phyloP scores from a whole-genome alignment of 23 red algal species.

The Pyropia haitanensis region DNA sequence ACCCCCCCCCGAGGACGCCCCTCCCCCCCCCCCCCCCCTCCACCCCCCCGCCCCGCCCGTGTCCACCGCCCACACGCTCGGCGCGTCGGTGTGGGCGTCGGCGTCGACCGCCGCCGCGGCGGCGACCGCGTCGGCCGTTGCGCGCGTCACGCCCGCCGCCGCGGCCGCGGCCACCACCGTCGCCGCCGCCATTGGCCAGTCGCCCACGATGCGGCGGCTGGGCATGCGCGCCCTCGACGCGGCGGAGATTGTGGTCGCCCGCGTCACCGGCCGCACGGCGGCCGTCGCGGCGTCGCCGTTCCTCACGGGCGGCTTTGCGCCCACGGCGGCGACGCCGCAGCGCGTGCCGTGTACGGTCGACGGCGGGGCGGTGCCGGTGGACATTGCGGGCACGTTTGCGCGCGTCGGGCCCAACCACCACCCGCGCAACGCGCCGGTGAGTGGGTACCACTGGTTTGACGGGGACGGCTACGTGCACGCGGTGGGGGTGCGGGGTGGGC shows the following conservation, averaged over 20 bases:
- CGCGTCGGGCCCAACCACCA: neutral
- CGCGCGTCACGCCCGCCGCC: too few species aligned
- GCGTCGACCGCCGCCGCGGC: too few species aligned
- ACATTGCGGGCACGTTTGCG: neutral
- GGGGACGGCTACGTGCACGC: conserved; percentile 1
- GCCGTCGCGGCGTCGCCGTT: neutral
- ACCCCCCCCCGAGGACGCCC: too few species aligned
- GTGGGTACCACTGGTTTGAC: conserved; percentile 7
- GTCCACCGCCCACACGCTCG: too few species aligned
- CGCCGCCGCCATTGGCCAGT: too few species aligned
- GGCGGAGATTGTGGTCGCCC: neutral
- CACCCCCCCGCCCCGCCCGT: too few species aligned
- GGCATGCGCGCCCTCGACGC: neutral
- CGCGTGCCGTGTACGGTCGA: neutral
- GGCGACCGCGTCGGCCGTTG: too few species aligned
- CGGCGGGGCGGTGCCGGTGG: neutral
- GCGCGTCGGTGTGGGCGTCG: too few species aligned
- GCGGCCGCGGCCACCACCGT: too few species aligned
- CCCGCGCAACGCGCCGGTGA: conserved; percentile 1
- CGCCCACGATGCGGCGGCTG: neutral
- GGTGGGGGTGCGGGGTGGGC: neutral
- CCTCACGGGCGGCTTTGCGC: neutral
- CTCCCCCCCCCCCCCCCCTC: too few species aligned
- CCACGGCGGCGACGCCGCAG: neutral
- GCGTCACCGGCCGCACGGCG: neutral